Conservation (phyloP, 495 filamentous ascomycete genomes). For the Acidiella bohemica region DNA sequence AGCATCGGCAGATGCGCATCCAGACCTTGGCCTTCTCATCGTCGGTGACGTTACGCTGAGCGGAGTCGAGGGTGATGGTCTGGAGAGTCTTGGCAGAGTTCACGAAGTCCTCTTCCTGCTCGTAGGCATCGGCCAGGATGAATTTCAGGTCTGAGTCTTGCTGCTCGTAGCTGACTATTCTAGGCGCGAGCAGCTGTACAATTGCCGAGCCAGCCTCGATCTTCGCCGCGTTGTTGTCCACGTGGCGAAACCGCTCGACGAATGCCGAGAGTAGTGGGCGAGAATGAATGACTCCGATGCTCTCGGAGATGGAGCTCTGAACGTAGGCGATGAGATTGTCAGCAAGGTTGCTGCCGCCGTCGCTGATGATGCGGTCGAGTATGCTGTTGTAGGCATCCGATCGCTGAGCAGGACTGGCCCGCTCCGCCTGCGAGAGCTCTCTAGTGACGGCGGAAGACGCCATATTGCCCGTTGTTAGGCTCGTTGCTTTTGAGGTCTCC, state of each 20-base stretch:
- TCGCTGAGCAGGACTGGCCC: conserved; percentile 6
- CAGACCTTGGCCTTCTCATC: conserved; percentile 67
- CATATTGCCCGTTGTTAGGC: conserved; percentile 4
- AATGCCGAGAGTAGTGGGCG: conserved; percentile 58
- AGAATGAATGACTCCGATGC: conserved; percentile 60
- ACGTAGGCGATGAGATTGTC: conserved; percentile 56
- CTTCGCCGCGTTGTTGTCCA: conserved; percentile 44
- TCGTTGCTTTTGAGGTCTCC: too few species aligned
- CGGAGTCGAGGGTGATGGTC: conserved; percentile 75
- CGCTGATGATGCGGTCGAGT: conserved; percentile 47
- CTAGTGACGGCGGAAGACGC: conserved; percentile 7
- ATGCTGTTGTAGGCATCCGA: conserved; percentile 48
- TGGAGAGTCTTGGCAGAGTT: conserved; percentile 64
- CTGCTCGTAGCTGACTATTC: conserved; percentile 70
- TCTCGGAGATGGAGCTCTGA: conserved; percentile 51
- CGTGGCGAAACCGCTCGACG: conserved; percentile 42
- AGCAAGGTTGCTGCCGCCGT: conserved; percentile 39
- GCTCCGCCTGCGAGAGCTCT: conserved; percentile 9
- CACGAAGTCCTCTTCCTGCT: conserved; percentile 64
- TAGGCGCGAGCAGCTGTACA: conserved; percentile 48
- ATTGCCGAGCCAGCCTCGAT: conserved; percentile 59
- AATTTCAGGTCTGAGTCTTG: conserved; percentile 65
- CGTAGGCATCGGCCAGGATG: conserved; percentile 70
- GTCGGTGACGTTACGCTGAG: conserved; percentile 67
- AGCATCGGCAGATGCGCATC: conserved; percentile 88